phyloP scores from a whole-genome alignment of 2,329 filamentous ascomycete species.

The Basipetospora chlamydospora region DNA sequence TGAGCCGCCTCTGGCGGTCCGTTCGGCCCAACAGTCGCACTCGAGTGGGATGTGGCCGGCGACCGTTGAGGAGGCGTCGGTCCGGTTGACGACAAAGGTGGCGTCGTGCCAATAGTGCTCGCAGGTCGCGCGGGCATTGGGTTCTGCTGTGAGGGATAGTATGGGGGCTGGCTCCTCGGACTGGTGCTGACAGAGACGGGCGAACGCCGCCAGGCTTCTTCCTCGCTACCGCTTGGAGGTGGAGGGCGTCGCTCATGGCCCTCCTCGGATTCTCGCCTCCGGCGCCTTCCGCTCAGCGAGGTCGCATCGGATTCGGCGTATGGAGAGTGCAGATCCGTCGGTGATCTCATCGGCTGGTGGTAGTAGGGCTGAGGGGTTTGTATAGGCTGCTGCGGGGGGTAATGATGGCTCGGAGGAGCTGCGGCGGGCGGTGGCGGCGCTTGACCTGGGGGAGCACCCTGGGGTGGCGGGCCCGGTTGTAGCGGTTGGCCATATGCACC shows the following conservation, averaged over 20 bases:
- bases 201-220: constrained; percentile 34
- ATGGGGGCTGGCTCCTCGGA: constrained; percentile 25
- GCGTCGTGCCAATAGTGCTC: background rate
- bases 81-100: constrained; percentile 1
- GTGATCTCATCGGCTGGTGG: constrained; percentile 3
- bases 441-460: constrained; percentile 8
- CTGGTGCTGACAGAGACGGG: constrained; percentile 34
- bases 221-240: constrained; percentile 29
- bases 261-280: constrained; percentile 23
- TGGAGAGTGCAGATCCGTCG: constrained; percentile 7
- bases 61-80: constrained; percentile 6
- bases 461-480: constrained; percentile 8
- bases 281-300: constrained; percentile 19
- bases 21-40: background rate
- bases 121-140: constrained; percentile 7
- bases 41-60: constrained; percentile 1
- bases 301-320: constrained; percentile 17
- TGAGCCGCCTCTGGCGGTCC: background rate
- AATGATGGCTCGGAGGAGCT: background rate
- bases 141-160: constrained; percentile 23
- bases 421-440: constrained; percentile 1
- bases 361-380: constrained; percentile 12
- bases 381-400: constrained; percentile 4
- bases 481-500: constrained; percentile 44
- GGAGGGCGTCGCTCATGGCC: constrained; percentile 29